Conservation (phyloP, 129 eudicot species). For the Ambrosia trifida region DNA sequence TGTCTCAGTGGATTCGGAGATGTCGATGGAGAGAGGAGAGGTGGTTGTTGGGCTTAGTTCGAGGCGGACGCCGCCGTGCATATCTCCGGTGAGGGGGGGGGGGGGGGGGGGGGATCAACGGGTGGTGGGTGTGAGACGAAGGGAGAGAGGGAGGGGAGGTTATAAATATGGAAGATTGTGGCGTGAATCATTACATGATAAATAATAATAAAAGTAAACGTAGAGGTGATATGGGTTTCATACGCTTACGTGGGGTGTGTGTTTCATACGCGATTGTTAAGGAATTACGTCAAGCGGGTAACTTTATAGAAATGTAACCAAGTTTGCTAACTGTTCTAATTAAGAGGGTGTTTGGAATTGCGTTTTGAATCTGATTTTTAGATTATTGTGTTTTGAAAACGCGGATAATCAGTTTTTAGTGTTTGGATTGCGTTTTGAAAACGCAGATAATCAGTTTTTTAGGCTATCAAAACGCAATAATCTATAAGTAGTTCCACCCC, state of each 20-base stretch:
- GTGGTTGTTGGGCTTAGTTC: conserved; percentile 59
- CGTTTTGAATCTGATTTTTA: no score
- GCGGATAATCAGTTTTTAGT: no score
- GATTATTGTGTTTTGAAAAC: no score
- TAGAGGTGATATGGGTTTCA: conserved; percentile 28
- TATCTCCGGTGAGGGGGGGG: conserved; percentile 11
- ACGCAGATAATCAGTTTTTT: no score
- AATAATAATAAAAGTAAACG: conserved; percentile 21
- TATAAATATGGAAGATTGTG: conserved; percentile 22
- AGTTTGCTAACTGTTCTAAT: no score
- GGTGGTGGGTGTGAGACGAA: conserved; percentile 11
- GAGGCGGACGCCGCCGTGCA: conserved; percentile 77
- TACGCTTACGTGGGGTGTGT: background rate
- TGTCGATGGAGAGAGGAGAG: conserved; percentile 77
- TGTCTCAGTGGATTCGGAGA: conserved; percentile 72
- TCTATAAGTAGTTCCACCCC: no score
- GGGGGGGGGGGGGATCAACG: background rate
- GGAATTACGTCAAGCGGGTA: background rate
- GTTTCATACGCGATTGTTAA: conserved; percentile 23
- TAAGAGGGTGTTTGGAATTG: no score
- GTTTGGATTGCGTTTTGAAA: no score
- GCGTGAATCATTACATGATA: conserved; percentile 34
- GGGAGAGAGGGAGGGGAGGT: conserved; percentile 12
- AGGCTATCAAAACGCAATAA: no score
- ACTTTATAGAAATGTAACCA: no score